Base-by-base conservation (phyloP, 805 yeast species). In the Saturnispora quitensis region DNA sequence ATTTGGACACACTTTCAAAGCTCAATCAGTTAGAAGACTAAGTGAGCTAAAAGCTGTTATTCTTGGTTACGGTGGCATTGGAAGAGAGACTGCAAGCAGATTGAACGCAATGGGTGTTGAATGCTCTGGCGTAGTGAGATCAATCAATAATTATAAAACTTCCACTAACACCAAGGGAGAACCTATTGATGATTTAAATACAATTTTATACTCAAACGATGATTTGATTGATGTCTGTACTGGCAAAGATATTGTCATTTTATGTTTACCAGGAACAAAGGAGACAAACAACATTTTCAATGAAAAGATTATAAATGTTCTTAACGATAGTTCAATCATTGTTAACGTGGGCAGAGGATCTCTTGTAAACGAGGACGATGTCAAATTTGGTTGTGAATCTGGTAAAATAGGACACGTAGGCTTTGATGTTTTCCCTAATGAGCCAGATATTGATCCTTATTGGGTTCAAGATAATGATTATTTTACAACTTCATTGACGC, bases 321-420 rank as follows among this genome's bases (percentile, higher is more conserved):
- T 84, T 52, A 72, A 75, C 40, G 68, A 70, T 40, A 83, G 86
- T 1, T 73, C 82, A 6, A 71, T 86, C 49, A 68, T 86, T 24
- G 80, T 86, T 46, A 86, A 86, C 60, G 80, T 86, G 42, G 95
- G 95, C 2, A 71, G 95, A 54, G 95, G 95, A 1, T 59, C 75
- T 3, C 76, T 85, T 35, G 73, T 86, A 54, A 80, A 85, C 57
- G 89, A 82, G 58, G 71, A 75, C n/a, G 89, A 80, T 2, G 65
- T 86, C 46, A 70, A 84, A 10, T 72, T 68, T 5, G 90, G 83
- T 0, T 69, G 86, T 50, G 72, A 80, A 51, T 58, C 73, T 7
- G 88, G 87, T 0, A 75, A 80, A 50, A 72, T 86, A 2, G 66
- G 75, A 7, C 77, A 82, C 61, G 87, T 82, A 8, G 93, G 91